A percentile compares a stretch with the other conserved stretches of the same genome.
Evolutionary conservation across 805 yeast genomes (phyloP).

Genomic region (Hanseniaspora jakobsenii): DNA sequence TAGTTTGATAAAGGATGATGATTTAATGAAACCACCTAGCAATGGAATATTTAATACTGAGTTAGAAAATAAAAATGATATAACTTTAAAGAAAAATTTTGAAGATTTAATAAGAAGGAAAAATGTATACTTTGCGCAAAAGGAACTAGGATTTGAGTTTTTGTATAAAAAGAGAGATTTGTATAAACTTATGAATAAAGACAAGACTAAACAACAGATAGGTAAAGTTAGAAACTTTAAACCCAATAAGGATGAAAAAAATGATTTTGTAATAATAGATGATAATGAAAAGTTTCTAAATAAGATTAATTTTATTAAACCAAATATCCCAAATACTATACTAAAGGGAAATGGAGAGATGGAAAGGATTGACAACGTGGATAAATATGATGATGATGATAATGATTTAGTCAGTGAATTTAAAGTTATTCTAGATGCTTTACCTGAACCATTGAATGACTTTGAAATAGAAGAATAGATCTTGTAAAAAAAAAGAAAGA

Average conservation of each 20-base stretch:
- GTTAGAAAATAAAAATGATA: slow-evolving; percentile 26
- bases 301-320: slow-evolving; percentile 5
- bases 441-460: slow-evolving; percentile 38
- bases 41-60: slow-evolving; percentile 18
- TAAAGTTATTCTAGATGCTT: slow-evolving; percentile 22
- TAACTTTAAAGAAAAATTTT: slow-evolving; percentile 20
- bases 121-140: slow-evolving; percentile 5
- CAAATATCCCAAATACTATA: slow-evolving; percentile 11
- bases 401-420: neutral
- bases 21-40: slow-evolving; percentile 4
- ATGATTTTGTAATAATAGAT: neutral
- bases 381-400: neutral
- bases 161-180: slow-evolving; percentile 10
- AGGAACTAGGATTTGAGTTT: slow-evolving; percentile 7
- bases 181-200: slow-evolving; percentile 15
- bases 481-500: neutral
- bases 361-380: neutral
- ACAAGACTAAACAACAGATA: slow-evolving; percentile 11
- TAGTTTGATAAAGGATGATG: neutral
- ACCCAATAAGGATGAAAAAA: neutral
- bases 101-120: slow-evolving; percentile 1
- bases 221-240: slow-evolving; percentile 7
- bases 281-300: slow-evolving; percentile 1
- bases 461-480: slow-evolving; percentile 29
- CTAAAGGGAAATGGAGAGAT: neutral